A percentile compares a stretch with the other conserved stretches of the same genome.
Evolutionary conservation across 768 basidiomycete genomes (phyloP).

Genomic region (Tricholomella constricta): DNA sequence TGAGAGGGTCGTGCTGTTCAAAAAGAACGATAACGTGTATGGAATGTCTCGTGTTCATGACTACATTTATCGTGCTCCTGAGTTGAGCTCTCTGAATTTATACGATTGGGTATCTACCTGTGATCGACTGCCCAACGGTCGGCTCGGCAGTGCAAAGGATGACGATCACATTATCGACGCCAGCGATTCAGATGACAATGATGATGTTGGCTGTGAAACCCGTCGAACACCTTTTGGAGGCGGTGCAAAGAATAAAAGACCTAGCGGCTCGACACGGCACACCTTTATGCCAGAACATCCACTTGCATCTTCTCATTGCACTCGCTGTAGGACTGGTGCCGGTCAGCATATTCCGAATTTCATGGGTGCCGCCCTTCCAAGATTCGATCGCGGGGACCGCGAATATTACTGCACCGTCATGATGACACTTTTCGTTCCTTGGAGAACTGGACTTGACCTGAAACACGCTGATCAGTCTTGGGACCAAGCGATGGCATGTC

Average conservation of each 20-base stretch:
- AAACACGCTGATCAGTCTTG: conserved; percentile 19
- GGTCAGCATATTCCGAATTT: not conserved
- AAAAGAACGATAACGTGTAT: conserved; percentile 16
- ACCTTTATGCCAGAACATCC: no score
- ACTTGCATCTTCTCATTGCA: no score
- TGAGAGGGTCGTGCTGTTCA: conserved; percentile 24
- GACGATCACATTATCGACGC: no score
- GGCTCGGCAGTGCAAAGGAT: no score
- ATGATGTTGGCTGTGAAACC: no score
- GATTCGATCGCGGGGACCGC: conserved; percentile 3
- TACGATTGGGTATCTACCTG: conserved; percentile 30
- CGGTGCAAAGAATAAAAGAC: no score
- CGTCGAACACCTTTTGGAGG: no score
- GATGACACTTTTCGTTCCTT: conserved; percentile 24
- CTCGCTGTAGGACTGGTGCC: no score
- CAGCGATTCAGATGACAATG: no score
- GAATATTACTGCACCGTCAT: conserved; percentile 10
- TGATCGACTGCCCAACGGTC: conserved; percentile 3
- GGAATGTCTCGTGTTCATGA: conserved; percentile 31
- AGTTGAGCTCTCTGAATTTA: conserved; percentile 18
- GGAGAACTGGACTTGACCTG: conserved; percentile 26
- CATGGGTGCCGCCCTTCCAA: not conserved
- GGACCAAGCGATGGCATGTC: conserved; percentile 21
- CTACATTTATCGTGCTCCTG: conserved; percentile 29
- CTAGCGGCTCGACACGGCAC: no score